Evolutionary conservation across 129 eudicot genomes (phyloP).

Genomic region (Chrysanthemum seticuspe): DNA sequence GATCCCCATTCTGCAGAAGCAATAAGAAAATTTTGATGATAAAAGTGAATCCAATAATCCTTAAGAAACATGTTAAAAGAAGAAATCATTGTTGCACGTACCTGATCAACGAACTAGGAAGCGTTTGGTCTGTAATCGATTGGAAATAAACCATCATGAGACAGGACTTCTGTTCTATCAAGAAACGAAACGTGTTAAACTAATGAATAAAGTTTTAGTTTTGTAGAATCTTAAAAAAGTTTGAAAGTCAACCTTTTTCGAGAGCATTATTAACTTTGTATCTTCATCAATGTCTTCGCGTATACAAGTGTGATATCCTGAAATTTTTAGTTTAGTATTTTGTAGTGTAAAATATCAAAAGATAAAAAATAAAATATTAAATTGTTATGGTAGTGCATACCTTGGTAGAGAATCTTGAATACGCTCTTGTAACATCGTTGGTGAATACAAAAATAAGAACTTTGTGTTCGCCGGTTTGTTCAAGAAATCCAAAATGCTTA

Average conservation of each 20-base stretch:
- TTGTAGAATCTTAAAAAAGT: neutral
- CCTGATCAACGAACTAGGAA: slow-evolving; percentile 26
- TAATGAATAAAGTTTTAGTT: neutral
- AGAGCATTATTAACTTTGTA: neutral
- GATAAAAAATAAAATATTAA: neutral
- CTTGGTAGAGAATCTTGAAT: neutral
- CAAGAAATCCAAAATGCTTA: slow-evolving; percentile 7
- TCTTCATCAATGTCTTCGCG: slow-evolving; percentile 8
- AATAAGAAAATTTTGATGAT: slow-evolving; percentile 19
- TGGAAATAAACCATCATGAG: slow-evolving; percentile 20
- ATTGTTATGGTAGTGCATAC: slow-evolving; percentile 3
- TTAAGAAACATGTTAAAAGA: slow-evolving; percentile 30
- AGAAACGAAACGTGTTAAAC: slow-evolving; percentile 9
- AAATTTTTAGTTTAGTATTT: neutral
- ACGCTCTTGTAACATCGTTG: neutral
- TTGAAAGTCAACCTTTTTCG: slow-evolving; percentile 13
- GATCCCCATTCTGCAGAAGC: slow-evolving; percentile 36
- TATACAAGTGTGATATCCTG: neutral
- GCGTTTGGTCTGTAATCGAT: slow-evolving; percentile 19
- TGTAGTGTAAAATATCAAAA: neutral
- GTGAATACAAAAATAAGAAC: slow-evolving; percentile 5
- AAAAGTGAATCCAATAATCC: slow-evolving; percentile 31
- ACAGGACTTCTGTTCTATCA: slow-evolving; percentile 19
- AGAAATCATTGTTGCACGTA: slow-evolving; percentile 22
- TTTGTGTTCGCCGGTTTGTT: slow-evolving; percentile 7